These are phyloP conservation scores for Pelargonium nanum DNA, from an alignment of 345 rosid genomes.

Conservation along the genomic window DNA sequence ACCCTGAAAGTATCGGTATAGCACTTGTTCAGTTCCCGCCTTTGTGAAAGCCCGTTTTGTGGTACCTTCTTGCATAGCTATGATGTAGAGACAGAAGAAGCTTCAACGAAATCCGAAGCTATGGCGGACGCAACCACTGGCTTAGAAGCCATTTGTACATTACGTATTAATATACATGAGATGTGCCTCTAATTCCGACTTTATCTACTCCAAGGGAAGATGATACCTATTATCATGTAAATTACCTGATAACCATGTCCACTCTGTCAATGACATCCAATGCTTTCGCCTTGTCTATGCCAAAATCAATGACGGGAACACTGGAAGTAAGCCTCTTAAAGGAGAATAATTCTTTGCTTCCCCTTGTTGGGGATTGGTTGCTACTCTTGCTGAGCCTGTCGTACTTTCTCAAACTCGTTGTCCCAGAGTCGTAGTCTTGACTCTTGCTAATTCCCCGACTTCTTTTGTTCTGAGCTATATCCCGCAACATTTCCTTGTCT, in stretches of 20 bases:
- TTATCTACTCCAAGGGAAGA: no score
- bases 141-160: no score
- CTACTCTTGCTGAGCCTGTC: slow-evolving; percentile 46
- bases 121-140: no score
- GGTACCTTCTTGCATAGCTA: no score
- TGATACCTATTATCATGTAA: no score
- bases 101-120: no score
- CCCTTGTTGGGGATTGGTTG: slow-evolving; percentile 23
- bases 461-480: slow-evolving; percentile 17
- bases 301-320: slow-evolving; percentile 35
- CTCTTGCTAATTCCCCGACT: slow-evolving; percentile 33
- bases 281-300: slow-evolving; percentile 39
- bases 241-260: slow-evolving; percentile 20
- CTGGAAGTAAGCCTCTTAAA: slow-evolving; percentile 34
- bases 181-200: not conserved
- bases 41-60: no score
- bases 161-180: no score
- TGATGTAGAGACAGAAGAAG: no score
- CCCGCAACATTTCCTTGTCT: slow-evolving; percentile 32
- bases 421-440: slow-evolving; percentile 31
- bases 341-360: slow-evolving; percentile 28
- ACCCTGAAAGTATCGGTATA: no score
- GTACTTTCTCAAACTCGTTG: slow-evolving; percentile 25
- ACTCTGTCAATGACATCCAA: slow-evolving; percentile 54
- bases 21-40: no score